These are phyloP conservation scores for Trichoderma gracile DNA, from an alignment of 2,329 filamentous ascomycete species.

Conservation along the genomic window DNA sequence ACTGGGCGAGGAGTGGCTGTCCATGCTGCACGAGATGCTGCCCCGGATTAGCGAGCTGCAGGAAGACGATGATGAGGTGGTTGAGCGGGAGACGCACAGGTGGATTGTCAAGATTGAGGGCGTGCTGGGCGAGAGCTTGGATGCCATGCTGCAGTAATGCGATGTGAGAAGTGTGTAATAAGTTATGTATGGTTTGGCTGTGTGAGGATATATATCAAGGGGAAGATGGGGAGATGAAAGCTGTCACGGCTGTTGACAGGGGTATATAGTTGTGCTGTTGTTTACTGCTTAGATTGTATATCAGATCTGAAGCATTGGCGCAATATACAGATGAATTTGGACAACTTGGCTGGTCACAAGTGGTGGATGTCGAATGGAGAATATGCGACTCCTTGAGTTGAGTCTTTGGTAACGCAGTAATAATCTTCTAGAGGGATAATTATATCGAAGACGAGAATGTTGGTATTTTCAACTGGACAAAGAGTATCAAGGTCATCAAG, in stretches of 20 bases:
- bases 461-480: no score
- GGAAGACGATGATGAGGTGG: slow-evolving; percentile 92
- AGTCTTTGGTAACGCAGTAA: no score
- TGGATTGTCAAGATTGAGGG: slow-evolving; percentile 92
- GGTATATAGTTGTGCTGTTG: slow-evolving; percentile 4
- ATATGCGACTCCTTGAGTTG: no score
- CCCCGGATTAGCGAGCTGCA: slow-evolving; percentile 93
- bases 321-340: slow-evolving; percentile 5
- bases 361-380: background rate
- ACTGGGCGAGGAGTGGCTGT: slow-evolving; percentile 91
- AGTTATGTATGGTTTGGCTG: background rate
- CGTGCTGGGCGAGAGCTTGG: slow-evolving; percentile 84
- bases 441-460: no score
- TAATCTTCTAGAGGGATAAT: no score
- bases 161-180: slow-evolving; percentile 26
- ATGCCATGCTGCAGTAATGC: slow-evolving; percentile 82
- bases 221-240: background rate
- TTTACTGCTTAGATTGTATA: slow-evolving; percentile 9
- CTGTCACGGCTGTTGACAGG: background rate
- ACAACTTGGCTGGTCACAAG: background rate
- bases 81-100: slow-evolving; percentile 83
- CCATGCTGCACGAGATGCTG: slow-evolving; percentile 89
- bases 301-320: slow-evolving; percentile 5
- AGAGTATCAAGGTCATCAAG: no score
- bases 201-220: background rate